These are phyloP conservation scores for Apiospora pterosperma DNA, from an alignment of 2,329 filamentous ascomycete genomes.

Conservation along the genomic window DNA sequence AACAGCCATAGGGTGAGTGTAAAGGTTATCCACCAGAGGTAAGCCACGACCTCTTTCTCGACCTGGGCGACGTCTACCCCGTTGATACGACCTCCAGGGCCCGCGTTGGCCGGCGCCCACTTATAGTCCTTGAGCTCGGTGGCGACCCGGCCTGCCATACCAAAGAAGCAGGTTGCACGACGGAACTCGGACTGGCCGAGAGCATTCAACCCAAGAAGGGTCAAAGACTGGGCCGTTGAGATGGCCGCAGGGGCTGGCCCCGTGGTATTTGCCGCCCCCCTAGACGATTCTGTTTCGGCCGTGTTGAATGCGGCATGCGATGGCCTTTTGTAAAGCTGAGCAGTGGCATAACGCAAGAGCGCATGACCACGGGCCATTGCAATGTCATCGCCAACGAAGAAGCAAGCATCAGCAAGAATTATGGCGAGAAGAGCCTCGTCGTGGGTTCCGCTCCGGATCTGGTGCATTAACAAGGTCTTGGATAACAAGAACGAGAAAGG, in stretches of 20 bases:
- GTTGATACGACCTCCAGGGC: neutral
- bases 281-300: too few relatives aligned
- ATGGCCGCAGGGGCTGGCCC: neutral
- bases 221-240: neutral
- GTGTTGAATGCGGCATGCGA: neutral
- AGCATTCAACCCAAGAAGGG: neutral
- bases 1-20: neutral
- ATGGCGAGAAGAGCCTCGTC: neutral
- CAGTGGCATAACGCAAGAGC: neutral
- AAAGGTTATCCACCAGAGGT: neutral
- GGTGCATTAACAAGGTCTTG: neutral
- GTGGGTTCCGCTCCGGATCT: neutral
- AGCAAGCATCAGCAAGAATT: neutral
- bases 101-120: neutral
- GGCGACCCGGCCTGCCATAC: neutral
- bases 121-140: neutral
- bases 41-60: neutral
- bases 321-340: neutral
- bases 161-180: neutral
- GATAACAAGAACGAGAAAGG: neutral
- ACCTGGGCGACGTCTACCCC: neutral
- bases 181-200: neutral
- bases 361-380: neutral
- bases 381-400: neutral
- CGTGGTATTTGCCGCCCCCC: too few relatives aligned